These are phyloP conservation scores for Calonectria hongkongensis DNA, from an alignment of 2,329 filamentous ascomycete genomes.

Conservation along the genomic window DNA sequence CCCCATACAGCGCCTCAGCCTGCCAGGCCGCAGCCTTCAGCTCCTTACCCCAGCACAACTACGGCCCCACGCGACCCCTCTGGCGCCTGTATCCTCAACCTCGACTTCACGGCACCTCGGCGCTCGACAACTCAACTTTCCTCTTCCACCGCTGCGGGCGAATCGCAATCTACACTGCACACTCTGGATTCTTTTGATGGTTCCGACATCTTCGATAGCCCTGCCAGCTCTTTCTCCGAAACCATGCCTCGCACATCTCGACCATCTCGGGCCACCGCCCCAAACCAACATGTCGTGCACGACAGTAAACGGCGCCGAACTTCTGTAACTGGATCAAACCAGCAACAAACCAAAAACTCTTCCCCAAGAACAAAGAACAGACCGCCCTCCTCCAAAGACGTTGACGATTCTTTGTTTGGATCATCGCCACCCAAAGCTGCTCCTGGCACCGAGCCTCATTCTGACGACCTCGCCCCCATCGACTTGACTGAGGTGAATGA, in stretches of 20 bases:
- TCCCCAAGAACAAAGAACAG: constrained; percentile 31
- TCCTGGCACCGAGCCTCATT: constrained; percentile 40
- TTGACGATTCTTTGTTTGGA: constrained; percentile 57
- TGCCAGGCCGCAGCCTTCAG: constrained; percentile 46
- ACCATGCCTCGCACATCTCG: constrained; percentile 54
- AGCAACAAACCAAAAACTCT: constrained; percentile 34
- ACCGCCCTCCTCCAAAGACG: constrained; percentile 37
- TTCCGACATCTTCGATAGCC: constrained; percentile 52
- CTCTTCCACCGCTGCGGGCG: constrained; percentile 48
- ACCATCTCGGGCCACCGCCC: constrained; percentile 43
- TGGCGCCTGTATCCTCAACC: constrained; percentile 44
- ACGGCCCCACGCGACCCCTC: constrained; percentile 50
- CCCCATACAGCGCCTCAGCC: constrained; percentile 43
- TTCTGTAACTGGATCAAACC: constrained; percentile 39
- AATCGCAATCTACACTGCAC: constrained; percentile 54
- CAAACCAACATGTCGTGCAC: constrained; percentile 41
- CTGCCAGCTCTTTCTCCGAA: constrained; percentile 56
- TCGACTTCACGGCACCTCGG: constrained; percentile 40
- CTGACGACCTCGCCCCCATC: constrained; percentile 57
- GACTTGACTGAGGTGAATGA: constrained; percentile 65
- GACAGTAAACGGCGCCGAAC: constrained; percentile 54
- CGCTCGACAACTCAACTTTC: constrained; percentile 50
- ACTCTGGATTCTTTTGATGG: constrained; percentile 57
- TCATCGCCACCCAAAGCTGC: constrained; percentile 43
- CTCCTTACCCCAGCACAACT: constrained; percentile 40